These are phyloP conservation scores for Pseudonectria buxi DNA, from an alignment of 2,329 filamentous ascomycete genomes.

Conservation along the genomic window DNA sequence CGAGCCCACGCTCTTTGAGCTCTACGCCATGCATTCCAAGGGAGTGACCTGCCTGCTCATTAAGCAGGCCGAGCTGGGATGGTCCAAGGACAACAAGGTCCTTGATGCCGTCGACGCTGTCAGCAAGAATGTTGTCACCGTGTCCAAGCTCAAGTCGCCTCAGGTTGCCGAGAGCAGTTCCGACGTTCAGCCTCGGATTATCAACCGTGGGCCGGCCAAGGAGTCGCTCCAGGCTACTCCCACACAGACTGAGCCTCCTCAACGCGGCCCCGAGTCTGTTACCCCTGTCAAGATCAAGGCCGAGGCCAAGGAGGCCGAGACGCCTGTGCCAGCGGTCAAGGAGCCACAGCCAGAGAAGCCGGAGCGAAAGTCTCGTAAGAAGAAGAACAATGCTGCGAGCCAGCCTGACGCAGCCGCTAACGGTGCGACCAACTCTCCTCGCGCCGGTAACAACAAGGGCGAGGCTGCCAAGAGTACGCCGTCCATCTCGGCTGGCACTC, in stretches of 20 bases:
- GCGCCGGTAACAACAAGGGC: constrained; percentile 26
- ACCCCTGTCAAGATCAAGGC: constrained; percentile 33
- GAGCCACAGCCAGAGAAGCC: constrained; percentile 46
- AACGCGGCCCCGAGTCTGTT: constrained; percentile 26
- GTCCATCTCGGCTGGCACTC: constrained; percentile 37
- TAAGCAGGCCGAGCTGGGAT: constrained; percentile 84
- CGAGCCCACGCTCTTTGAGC: constrained; percentile 77
- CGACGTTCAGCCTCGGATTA: constrained; percentile 26
- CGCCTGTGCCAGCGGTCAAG: constrained; percentile 31
- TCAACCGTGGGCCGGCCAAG: constrained; percentile 29
- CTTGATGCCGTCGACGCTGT: constrained; percentile 71
- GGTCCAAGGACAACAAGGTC: constrained; percentile 85
- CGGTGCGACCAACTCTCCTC: constrained; percentile 29
- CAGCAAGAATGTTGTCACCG: constrained; percentile 64
- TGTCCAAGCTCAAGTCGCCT: constrained; percentile 59
- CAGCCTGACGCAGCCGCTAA: constrained; percentile 41
- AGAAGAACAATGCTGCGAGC: constrained; percentile 47
- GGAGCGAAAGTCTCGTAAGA: constrained; percentile 58
- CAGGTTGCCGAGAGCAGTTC: constrained; percentile 32
- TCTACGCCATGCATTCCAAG: constrained; percentile 96
- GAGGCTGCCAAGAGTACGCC: constrained; percentile 25
- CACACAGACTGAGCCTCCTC: constrained; percentile 20
- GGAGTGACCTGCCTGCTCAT: constrained; percentile 87
- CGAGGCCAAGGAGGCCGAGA: constrained; percentile 44
- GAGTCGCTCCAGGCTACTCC: constrained; percentile 26